Percentiles rank a stretch among this genome's conserved stretches.
Evolutionary conservation across 2,329 filamentous ascomycete species (phyloP).

Genomic region (Pyrenochaeta sp.): DNA sequence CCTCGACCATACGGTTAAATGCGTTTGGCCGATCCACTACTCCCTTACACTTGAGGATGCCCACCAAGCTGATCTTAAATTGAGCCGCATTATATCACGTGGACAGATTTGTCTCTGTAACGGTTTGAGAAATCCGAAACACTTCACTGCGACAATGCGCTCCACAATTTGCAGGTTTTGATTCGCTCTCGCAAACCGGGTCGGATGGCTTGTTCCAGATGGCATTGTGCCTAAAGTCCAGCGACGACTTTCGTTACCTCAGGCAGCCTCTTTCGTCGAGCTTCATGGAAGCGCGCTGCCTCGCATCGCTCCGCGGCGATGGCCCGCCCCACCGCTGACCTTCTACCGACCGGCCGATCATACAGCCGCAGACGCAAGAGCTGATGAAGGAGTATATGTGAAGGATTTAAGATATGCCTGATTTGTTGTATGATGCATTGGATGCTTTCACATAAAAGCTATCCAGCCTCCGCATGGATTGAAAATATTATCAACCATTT

Average conservation of each 20-base stretch:
- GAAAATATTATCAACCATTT: not conserved
- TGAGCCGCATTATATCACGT: conserved; percentile 8
- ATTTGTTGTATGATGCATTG: not conserved
- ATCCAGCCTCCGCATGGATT: not conserved
- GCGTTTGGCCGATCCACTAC: not conserved
- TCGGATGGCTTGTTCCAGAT: not conserved
- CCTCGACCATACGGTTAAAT: conserved; percentile 2
- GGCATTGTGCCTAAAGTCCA: conserved; percentile 6
- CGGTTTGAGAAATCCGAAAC: conserved; percentile 13
- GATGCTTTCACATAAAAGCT: conserved; percentile 12
- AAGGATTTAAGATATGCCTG: not conserved
- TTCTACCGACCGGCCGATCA: conserved; percentile 20
- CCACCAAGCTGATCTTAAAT: conserved; percentile 7
- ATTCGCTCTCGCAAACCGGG: not conserved
- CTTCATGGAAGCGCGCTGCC: no score
- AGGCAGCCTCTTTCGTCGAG: not conserved
- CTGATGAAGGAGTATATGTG: conserved; percentile 12
- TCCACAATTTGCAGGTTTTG: not conserved
- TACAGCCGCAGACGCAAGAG: conserved; percentile 10
- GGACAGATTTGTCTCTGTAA: conserved; percentile 7
- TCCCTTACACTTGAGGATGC: not conserved
- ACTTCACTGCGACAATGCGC: not conserved
- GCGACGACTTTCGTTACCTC: not conserved
- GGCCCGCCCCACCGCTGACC: not conserved
- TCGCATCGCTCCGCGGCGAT: not conserved